These are phyloP conservation scores for Rhizopus microsporus DNA, from an alignment of 371 early-diverging fungal genomes.

Conservation along the genomic window DNA sequence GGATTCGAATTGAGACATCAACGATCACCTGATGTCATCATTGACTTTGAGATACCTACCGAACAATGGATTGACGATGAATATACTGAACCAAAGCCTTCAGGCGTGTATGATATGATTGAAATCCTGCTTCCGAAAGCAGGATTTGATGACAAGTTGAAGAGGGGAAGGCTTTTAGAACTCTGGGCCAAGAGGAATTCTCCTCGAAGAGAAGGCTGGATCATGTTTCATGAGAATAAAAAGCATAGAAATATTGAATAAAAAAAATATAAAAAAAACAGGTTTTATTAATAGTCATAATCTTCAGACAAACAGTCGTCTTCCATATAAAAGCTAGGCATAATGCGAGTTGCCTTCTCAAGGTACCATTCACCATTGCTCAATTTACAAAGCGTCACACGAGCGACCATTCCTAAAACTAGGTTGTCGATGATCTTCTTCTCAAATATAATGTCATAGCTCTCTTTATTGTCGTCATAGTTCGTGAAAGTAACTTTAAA, in stretches of 20 bases:
- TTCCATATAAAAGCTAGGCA: conserved; percentile 51
- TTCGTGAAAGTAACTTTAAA: conserved; percentile 23
- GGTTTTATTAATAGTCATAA: conserved; percentile 18
- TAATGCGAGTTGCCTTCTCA: conserved; percentile 32
- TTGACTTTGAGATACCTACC: conserved; percentile 59
- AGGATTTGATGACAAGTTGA: conserved; percentile 36
- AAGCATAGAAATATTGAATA: neutral
- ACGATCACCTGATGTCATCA: conserved; percentile 64
- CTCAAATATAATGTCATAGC: conserved; percentile 30
- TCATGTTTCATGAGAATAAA: conserved; percentile 59
- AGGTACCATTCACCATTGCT: conserved; percentile 47
- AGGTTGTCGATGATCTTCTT: conserved; percentile 30
- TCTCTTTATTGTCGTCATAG: conserved; percentile 18
- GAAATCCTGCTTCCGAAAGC: conserved; percentile 64
- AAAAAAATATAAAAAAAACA: neutral
- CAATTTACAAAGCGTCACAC: conserved; percentile 35
- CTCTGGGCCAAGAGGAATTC: conserved; percentile 49
- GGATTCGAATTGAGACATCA: conserved; percentile 67
- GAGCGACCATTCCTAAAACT: conserved; percentile 38
- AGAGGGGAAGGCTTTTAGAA: conserved; percentile 57
- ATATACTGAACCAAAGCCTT: conserved; percentile 62
- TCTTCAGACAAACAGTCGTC: conserved; percentile 36
- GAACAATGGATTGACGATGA: conserved; percentile 54
- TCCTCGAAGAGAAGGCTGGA: conserved; percentile 58
- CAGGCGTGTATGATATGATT: conserved; percentile 62